Conservation (phyloP, 495 filamentous ascomycete genomes). For the Aspergillus incahuasiensis region DNA sequence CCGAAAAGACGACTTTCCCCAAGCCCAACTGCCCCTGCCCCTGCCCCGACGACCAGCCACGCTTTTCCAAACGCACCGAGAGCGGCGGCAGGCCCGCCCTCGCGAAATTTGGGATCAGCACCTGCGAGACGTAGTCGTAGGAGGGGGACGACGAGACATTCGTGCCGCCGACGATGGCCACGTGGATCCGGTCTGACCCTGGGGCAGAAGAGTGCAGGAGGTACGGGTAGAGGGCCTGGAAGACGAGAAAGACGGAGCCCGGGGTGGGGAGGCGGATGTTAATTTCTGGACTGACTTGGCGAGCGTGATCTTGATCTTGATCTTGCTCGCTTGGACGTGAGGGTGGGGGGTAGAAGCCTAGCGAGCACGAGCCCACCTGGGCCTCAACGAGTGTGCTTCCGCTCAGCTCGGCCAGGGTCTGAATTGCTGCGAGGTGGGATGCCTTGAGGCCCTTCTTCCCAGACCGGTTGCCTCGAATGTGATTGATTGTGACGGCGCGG, state of each 20-base stretch:
- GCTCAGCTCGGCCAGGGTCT: constrained; percentile 61
- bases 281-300: constrained; percentile 21
- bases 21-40: constrained; percentile 53
- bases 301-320: not conserved
- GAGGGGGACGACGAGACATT: constrained; percentile 69
- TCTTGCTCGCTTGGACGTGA: no score
- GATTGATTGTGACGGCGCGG: constrained; percentile 57
- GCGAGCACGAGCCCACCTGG: constrained; percentile 46
- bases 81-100: constrained; percentile 57
- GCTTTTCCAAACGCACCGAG: constrained; percentile 47
- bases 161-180: constrained; percentile 72
- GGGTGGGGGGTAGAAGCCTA: constrained; percentile 47
- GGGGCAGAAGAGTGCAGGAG: constrained; percentile 53
- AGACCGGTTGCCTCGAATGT: constrained; percentile 67
- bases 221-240: constrained; percentile 80
- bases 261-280: constrained; percentile 31
- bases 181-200: not conserved
- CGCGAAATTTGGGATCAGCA: constrained; percentile 66
- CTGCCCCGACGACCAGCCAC: constrained; percentile 65
- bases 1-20: constrained; percentile 55
- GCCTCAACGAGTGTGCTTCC: constrained; percentile 53
- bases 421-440: constrained; percentile 66
- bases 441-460: constrained; percentile 61
- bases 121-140: constrained; percentile 72
- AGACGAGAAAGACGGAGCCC: constrained; percentile 58